phyloP scores from a whole-genome alignment of 2,329 filamentous ascomycete species.

The Mycocentrospora acerina region DNA sequence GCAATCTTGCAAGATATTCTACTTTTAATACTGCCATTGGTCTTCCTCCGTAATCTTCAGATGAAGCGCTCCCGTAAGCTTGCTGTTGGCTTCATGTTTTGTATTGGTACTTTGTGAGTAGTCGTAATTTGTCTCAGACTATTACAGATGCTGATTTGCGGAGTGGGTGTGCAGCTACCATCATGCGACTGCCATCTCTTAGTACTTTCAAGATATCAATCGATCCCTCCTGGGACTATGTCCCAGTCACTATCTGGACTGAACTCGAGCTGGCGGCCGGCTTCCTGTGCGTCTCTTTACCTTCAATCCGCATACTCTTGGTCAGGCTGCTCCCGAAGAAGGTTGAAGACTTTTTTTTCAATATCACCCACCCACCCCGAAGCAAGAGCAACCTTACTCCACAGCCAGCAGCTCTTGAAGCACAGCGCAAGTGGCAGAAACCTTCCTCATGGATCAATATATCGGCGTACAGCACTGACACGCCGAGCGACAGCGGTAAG shows the following conservation, averaged over 20 bases:
- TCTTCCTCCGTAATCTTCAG: conserved; percentile 23
- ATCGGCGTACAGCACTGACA: no score
- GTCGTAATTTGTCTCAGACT: background rate
- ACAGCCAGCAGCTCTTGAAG: background rate
- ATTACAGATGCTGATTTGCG: background rate
- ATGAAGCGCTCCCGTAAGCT: conserved; percentile 23
- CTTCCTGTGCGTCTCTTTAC: conserved; percentile 18
- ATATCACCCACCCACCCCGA: background rate
- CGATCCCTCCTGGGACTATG: conserved; percentile 27
- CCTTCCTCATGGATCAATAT: background rate
- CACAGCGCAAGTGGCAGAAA: background rate
- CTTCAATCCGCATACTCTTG: conserved; percentile 18
- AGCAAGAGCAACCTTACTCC: conserved; percentile 1
- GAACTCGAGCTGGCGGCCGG: conserved; percentile 18
- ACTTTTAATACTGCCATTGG: conserved; percentile 24
- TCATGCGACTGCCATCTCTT: conserved; percentile 23
- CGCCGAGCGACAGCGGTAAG: no score
- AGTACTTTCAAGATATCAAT: conserved; percentile 19
- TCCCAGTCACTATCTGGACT: conserved; percentile 23
- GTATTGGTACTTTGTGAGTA: conserved; percentile 26
- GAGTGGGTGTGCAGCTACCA: conserved; percentile 27
- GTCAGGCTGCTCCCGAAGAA: conserved; percentile 5
- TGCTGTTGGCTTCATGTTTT: conserved; percentile 28
- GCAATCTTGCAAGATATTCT: conserved; percentile 29
- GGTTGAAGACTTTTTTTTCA: conserved; percentile 2